Conservation (phyloP, 2,329 filamentous ascomycete genomes). For the Fusarium camptoceras region DNA sequence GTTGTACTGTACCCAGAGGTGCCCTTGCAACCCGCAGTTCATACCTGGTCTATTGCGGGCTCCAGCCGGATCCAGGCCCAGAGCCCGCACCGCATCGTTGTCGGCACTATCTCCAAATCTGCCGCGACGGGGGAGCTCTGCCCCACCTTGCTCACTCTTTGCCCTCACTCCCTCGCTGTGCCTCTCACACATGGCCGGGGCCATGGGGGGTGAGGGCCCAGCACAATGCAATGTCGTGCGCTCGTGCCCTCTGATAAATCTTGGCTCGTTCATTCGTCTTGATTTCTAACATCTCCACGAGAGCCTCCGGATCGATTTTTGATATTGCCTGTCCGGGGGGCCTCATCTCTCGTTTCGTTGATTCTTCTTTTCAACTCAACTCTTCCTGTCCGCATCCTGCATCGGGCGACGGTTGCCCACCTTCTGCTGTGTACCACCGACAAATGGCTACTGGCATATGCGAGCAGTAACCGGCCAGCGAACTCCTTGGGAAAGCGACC, state of each 20-base stretch:
- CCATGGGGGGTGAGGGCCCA: conserved; percentile 45
- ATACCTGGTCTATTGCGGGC: conserved; percentile 38
- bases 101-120: conserved; percentile 49
- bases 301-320: conserved; percentile 44
- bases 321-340: conserved; percentile 42
- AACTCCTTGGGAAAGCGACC: conserved; percentile 33
- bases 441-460: conserved; percentile 42
- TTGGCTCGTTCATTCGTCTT: conserved; percentile 46
- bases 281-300: conserved; percentile 45
- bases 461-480: conserved; percentile 39
- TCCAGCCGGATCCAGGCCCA: conserved; percentile 41
- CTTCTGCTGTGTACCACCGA: conserved; percentile 42
- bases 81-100: conserved; percentile 43
- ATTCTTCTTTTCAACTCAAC: conserved; percentile 34
- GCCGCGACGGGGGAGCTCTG: conserved; percentile 45
- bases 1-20: conserved; percentile 29
- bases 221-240: conserved; percentile 49
- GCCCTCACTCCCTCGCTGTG: conserved; percentile 44
- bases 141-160: conserved; percentile 46
- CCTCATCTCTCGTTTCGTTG: conserved; percentile 30
- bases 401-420: conserved; percentile 39
- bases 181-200: conserved; percentile 46
- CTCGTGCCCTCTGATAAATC: conserved; percentile 49
- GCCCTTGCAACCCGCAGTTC: conserved; percentile 36
- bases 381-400: conserved; percentile 33